A percentile compares a stretch with the other conserved stretches of the same genome.
Conservation (phyloP, 371 early-diverging fungal species). For the Smittium culicis region DNA sequence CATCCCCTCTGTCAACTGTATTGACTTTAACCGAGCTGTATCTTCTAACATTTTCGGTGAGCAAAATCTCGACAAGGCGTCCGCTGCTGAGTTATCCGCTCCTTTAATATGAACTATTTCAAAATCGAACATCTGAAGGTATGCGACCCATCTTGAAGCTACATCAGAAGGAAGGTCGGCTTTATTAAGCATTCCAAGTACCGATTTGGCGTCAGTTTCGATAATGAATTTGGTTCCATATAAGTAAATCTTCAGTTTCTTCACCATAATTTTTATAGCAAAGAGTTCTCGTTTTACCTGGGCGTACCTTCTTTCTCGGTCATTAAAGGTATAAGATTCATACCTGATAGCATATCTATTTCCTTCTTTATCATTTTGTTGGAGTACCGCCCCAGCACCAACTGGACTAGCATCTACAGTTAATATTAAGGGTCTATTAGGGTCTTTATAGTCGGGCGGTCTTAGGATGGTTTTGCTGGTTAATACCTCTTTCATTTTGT, state of each 20-base stretch:
- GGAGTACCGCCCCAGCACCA: conserved; percentile 14
- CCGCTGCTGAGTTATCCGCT: conserved; percentile 12
- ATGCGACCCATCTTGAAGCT: conserved; percentile 11
- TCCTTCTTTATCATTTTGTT: conserved; percentile 12
- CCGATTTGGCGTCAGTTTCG: conserved; percentile 11
- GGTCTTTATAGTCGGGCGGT: conserved; percentile 11
- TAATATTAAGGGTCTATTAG: conserved; percentile 10
- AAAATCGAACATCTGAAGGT: conserved; percentile 12
- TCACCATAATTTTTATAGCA: conserved; percentile 9
- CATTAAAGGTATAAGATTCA: conserved; percentile 15
- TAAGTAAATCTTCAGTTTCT: conserved; percentile 10
- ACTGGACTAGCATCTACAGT: conserved; percentile 14
- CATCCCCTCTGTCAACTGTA: too few species aligned
- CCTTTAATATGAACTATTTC: conserved; percentile 11
- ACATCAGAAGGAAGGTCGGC: conserved; percentile 11
- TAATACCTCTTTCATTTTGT: conserved; percentile 3
- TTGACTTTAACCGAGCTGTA: too few species aligned
- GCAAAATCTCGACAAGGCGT: conserved; percentile 9
- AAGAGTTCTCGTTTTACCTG: conserved; percentile 16
- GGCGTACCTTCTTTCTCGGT: conserved; percentile 12
- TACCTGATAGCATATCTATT: conserved; percentile 12
- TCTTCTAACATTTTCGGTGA: background rate
- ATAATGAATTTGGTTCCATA: conserved; percentile 11
- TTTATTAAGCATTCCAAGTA: conserved; percentile 14
- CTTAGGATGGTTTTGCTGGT: conserved; percentile 6